phyloP scores from a whole-genome alignment of 768 basidiomycete genomes.

The Macrolepiota albuminosa region DNA sequence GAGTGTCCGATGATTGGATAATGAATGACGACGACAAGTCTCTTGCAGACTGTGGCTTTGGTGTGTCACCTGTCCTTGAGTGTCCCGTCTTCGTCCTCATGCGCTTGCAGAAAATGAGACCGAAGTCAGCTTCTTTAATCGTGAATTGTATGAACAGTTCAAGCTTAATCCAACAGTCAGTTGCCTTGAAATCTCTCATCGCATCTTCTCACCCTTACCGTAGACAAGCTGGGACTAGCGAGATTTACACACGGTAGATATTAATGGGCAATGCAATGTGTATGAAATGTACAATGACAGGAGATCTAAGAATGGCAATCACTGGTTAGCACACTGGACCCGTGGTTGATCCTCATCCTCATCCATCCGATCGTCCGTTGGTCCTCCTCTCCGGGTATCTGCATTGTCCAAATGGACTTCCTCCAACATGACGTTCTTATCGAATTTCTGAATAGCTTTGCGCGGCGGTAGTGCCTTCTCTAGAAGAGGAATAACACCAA shows the following conservation, averaged over 20 bases:
- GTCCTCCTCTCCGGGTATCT: conserved; percentile 54
- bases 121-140: conserved; percentile 90
- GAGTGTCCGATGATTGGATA: conserved; percentile 74
- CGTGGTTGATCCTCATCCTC: conserved; percentile 90
- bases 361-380: conserved; percentile 83
- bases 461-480: conserved; percentile 86
- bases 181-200: neutral
- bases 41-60: conserved; percentile 71
- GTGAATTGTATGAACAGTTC: conserved; percentile 72
- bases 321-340: conserved; percentile 95
- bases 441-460: conserved; percentile 56
- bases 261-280: conserved; percentile 29
- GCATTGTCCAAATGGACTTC: conserved; percentile 82
- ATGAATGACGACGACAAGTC: conserved; percentile 59
- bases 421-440: conserved; percentile 68
- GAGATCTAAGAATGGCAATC: conserved; percentile 27
- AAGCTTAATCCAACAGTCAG: conserved; percentile 79
- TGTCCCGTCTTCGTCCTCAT: neutral
- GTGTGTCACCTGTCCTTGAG: conserved; percentile 37
- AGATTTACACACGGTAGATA: conserved; percentile 22
- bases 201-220: neutral
- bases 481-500: conserved; percentile 61
- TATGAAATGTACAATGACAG: conserved; percentile 28
- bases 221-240: conserved; percentile 45
- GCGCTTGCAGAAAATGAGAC: conserved; percentile 80